These are phyloP conservation scores for Oryza glaberrima DNA, from an alignment of 176 grass and related monocot species.

Conservation along the genomic window DNA sequence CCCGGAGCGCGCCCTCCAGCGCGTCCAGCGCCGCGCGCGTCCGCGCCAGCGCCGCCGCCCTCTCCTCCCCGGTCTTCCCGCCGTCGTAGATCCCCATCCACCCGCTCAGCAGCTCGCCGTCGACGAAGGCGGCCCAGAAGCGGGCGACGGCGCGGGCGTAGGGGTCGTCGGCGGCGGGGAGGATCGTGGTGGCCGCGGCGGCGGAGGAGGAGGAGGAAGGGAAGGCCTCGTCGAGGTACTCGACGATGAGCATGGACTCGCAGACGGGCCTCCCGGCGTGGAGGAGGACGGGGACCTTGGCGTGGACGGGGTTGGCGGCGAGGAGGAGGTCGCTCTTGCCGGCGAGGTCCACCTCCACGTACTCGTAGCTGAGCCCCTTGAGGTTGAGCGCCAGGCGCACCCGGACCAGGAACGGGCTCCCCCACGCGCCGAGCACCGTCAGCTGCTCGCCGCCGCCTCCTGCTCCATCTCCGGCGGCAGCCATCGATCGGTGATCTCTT, in stretches of 20 bases:
- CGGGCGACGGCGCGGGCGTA: conserved; percentile 47
- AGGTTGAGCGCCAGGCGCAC: conserved; percentile 54
- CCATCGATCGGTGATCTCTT: neutral
- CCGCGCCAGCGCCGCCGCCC: conserved; percentile 21
- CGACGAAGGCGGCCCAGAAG: conserved; percentile 62
- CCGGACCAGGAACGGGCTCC: conserved; percentile 43
- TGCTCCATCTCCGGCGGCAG: conserved; percentile 15
- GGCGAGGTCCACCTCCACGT: conserved; percentile 48
- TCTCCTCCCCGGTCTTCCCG: neutral
- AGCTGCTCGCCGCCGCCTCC: conserved; percentile 10
- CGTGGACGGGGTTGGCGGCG: conserved; percentile 49
- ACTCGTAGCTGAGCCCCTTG: conserved; percentile 56
- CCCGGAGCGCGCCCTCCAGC: conserved; percentile 47
- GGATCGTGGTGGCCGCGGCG: conserved; percentile 7
- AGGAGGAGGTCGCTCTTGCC: conserved; percentile 51
- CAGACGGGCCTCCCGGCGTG: conserved; percentile 42
- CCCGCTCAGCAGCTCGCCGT: conserved; percentile 45
- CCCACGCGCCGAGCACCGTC: conserved; percentile 48
- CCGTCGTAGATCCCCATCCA: conserved; percentile 34
- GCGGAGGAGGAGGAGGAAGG: neutral
- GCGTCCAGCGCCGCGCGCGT: conserved; percentile 11
- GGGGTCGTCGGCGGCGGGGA: conserved; percentile 46
- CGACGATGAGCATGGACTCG: conserved; percentile 59
- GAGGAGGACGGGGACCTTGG: conserved; percentile 52
- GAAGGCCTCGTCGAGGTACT: conserved; percentile 71